Evolutionary conservation across 441 rosid genomes (phyloP), one percentile per base, ranked within the genome.

Genomic region (Erodium moschatum): DNA sequence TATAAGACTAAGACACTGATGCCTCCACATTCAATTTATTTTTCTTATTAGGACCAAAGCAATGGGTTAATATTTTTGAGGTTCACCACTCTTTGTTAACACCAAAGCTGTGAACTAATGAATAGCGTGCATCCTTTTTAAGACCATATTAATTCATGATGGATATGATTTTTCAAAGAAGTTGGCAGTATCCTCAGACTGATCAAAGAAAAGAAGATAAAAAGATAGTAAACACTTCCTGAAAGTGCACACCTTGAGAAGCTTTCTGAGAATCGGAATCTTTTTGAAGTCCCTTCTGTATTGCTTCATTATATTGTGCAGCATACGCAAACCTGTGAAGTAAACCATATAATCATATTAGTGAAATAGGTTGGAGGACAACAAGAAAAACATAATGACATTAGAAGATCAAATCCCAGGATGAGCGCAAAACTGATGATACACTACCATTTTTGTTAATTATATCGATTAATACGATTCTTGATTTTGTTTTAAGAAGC

Each of bases 191-290:
- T 24, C 27, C 27, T 24, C 27, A 24, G 27, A 24, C 27, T 24
- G 2, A 24, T 24, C 27, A 24, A 24, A 24, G 27, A 24, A 24
- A 24, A 24, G 27, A 24, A 24, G 2, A 24, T 0, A 24, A 24
- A 24, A 24, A 24, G 27, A 24, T 24, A 24, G 27, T 24, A 24
- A 24, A 44, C 65, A 62, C 31, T 74, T 38, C 75, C 33, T 15
- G 38, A 0, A 48, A 20, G 31, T 60, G 62, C 52, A 65, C 77
- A 94, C 99, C 99, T 91, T 94, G 72, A 94, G 84, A 84, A 94
- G 96, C 84, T 94, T 94, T 58, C 99, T 85, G 52, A 94, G 97
- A 78, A 94, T 89, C 13, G 99, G 99, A 67, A 84, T 94, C 91
- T 89, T 94, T 70, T 89, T 94, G 69, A 94, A 94, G 81, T 94